Evolutionary conservation across 768 basidiomycete genomes (phyloP).

Genomic region (Mycena kentingensis): DNA sequence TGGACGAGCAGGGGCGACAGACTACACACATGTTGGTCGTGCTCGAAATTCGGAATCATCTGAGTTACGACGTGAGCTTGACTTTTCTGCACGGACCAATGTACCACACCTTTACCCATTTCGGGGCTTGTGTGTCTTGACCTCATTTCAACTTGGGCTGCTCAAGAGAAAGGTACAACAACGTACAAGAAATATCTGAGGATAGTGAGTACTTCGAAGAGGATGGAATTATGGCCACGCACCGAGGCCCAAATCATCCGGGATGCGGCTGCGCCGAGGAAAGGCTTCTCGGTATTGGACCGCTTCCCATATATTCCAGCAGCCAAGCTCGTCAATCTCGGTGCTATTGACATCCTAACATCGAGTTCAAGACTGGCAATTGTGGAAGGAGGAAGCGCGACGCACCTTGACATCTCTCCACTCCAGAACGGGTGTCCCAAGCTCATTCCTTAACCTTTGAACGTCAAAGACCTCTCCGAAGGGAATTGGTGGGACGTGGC

Average conservation of each 20-base stretch:
- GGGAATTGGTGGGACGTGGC: conserved; percentile 48
- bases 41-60: conserved; percentile 44
- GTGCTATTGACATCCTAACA: conserved; percentile 36
- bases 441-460: conserved; percentile 44
- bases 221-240: conserved; percentile 21
- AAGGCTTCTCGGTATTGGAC: conserved; percentile 41
- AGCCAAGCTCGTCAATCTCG: conserved; percentile 51
- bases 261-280: conserved; percentile 42
- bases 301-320: conserved; percentile 56
- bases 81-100: not conserved
- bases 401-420: conserved; percentile 61
- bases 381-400: not conserved
- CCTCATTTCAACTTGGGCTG: too few relatives aligned
- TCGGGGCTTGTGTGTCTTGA: conserved; percentile 49
- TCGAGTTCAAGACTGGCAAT: not conserved
- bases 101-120: conserved; percentile 42
- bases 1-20: not conserved
- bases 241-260: conserved; percentile 46
- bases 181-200: conserved; percentile 56
- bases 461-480: conserved; percentile 67
- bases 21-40: conserved; percentile 41
- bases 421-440: conserved; percentile 55
- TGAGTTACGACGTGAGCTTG: not conserved
- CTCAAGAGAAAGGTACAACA: too few relatives aligned
- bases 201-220: conserved; percentile 27